Conservation (phyloP, 306 rosid genomes). For the Lotus japonicus region DNA sequence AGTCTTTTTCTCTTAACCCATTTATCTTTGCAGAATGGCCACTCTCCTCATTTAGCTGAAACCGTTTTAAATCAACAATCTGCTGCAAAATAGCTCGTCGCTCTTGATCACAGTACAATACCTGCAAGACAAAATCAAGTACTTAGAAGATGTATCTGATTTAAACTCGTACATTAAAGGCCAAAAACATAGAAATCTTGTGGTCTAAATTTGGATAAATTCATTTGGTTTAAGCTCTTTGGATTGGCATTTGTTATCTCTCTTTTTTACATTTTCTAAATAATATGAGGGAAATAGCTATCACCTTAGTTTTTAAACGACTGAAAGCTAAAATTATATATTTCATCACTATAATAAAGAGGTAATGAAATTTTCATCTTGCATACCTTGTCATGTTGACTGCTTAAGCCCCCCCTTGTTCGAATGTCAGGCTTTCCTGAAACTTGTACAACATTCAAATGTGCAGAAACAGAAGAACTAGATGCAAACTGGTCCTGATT, state of each 20-base stretch:
- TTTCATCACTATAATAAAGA: not conserved
- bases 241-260: not conserved
- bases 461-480: slow-evolving; percentile 37
- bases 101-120: slow-evolving; percentile 30
- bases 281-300: not conserved
- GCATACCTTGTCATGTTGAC: slow-evolving; percentile 50
- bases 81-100: slow-evolving; percentile 54
- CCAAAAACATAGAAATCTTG: not conserved
- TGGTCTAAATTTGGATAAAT: not conserved
- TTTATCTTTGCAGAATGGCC: slow-evolving; percentile 27
- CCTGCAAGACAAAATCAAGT: slow-evolving; percentile 34
- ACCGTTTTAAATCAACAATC: slow-evolving; percentile 59
- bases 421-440: slow-evolving; percentile 17
- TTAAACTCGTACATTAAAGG: not conserved
- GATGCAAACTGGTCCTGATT: slow-evolving; percentile 33
- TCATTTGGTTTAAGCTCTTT: not conserved
- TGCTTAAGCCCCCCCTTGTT: slow-evolving; percentile 25
- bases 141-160: not conserved
- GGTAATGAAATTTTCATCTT: not conserved
- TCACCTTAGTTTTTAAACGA: not conserved
- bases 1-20: slow-evolving; percentile 26
- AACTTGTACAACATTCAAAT: slow-evolving; percentile 20
- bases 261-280: not conserved
- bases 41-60: slow-evolving; percentile 39
- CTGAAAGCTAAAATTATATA: no score